Conservation (phyloP, 441 rosid genomes). For the Macaranga tanarius region DNA sequence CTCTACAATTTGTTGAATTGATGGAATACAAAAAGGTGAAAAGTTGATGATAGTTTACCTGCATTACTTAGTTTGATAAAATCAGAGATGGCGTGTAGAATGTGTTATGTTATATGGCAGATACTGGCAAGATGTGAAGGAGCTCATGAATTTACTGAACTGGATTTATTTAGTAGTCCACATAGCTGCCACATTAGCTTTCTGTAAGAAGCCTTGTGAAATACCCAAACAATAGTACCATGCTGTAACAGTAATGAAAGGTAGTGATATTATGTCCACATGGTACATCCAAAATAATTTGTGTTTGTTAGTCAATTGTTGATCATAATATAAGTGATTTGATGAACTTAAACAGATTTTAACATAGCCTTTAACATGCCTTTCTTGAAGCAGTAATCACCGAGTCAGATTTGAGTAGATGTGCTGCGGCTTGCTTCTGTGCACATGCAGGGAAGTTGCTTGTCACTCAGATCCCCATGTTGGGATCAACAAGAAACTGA, state of each 20-base stretch:
- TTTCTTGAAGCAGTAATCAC: conserved; percentile 36
- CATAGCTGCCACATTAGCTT: background rate
- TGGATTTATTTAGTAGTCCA: background rate
- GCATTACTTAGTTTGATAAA: background rate
- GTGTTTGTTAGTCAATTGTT: background rate
- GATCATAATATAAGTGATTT: background rate
- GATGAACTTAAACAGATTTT: background rate
- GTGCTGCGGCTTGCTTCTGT: conserved; percentile 37
- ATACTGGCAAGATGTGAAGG: background rate
- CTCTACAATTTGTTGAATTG: background rate
- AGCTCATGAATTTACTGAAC: background rate
- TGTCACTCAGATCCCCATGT: conserved; percentile 20
- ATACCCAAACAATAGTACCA: too few species aligned
- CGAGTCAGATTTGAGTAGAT: conserved; percentile 33
- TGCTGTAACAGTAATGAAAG: too few species aligned
- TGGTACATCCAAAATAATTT: background rate
- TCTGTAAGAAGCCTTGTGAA: background rate
- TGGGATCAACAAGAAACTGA: conserved; percentile 16
- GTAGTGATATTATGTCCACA: too few species aligned
- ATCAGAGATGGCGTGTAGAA: background rate
- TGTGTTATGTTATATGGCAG: background rate
- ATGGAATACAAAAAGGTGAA: too few species aligned
- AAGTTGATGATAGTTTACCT: too few species aligned
- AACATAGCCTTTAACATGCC: background rate
- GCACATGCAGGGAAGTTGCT: conserved; percentile 42